Base-by-base conservation (phyloP, 2,329 filamentous ascomycete genomes). In the Neofusicoccum sp. region DNA sequence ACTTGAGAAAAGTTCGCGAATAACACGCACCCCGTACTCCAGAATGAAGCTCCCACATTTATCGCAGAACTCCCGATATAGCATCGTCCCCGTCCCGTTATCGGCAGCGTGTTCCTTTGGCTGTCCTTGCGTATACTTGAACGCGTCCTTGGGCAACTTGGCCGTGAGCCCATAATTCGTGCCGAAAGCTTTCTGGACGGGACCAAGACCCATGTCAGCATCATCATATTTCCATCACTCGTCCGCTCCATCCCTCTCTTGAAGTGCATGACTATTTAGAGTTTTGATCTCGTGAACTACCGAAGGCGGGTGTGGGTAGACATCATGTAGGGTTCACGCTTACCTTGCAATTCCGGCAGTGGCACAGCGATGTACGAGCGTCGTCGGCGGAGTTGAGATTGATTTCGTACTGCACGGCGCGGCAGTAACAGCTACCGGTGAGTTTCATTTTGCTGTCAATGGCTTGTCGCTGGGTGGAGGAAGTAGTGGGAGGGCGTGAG, bases 181-280 rank as follows among this genome's bases (percentile, higher is more conserved):
- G 6, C 81, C 80, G 51, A 81, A 82, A 34, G 80, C 81, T 74
- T 80, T 81, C 75, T 81, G n/a, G n/a, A n/a, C n/a, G n/a, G n/a
- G n/a, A n/a, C n/a, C n/a, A n/a, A n/a, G n/a, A n/a, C n/a, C n/a
- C n/a, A n/a, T n/a, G n/a, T n/a, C n/a, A n/a, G n/a, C n/a, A n/a
- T n/a, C n/a, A n/a, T n/a, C n/a, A n/a, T n/a, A n/a, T n/a, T n/a
- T n/a, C n/a, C n/a, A n/a, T n/a, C n/a, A n/a, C n/a, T n/a, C n/a
- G n/a, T n/a, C n/a, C n/a, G n/a, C n/a, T n/a, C n/a, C n/a, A n/a
- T n/a, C n/a, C n/a, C n/a, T n/a, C n/a, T n/a, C n/a, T n/a, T n/a
- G n/a, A n/a, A n/a, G n/a, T 12, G 20, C 38, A 44, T 43, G 40
- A n/a, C n/a, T 43, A 38, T 14, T 11, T 43, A 43, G 14, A 24